These are phyloP conservation scores for Fusarium anguioides DNA, from an alignment of 2,329 filamentous ascomycete species.

Conservation along the genomic window DNA sequence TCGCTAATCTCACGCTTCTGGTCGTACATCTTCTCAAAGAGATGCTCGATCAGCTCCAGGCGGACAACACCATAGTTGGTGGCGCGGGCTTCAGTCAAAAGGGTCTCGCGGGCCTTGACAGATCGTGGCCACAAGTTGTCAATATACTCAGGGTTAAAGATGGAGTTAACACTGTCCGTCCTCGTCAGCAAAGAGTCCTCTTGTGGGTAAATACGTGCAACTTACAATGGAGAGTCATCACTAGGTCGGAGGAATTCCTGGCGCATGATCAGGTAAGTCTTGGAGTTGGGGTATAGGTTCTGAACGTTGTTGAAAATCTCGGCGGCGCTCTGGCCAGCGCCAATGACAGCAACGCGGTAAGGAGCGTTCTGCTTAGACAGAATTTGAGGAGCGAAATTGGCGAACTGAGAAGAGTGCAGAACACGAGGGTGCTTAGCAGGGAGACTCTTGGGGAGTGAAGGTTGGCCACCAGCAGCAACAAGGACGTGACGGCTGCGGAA, in stretches of 20 bases:
- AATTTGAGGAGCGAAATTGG: conserved; percentile 69
- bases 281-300: conserved; percentile 81
- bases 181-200: conserved; percentile 41
- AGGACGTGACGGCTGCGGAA: conserved; percentile 74
- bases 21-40: conserved; percentile 89
- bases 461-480: conserved; percentile 68
- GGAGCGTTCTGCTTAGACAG: conserved; percentile 65
- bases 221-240: conserved; percentile 95
- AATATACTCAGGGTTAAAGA: conserved; percentile 91
- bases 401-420: conserved; percentile 90
- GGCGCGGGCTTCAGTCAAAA: conserved; percentile 76
- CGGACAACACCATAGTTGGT: conserved; percentile 97
- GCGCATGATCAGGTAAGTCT: conserved; percentile 82
- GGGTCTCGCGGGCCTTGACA: conserved; percentile 67
- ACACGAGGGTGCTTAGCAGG: conserved; percentile 77
- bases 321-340: conserved; percentile 90
- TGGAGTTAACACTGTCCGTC: conserved; percentile 83
- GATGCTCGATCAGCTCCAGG: conserved; percentile 86
- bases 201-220: conserved; percentile 31
- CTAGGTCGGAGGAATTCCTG: conserved; percentile 86
- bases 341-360: conserved; percentile 85
- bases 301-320: conserved; percentile 96
- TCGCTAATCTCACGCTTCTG: conserved; percentile 77
- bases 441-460: conserved; percentile 76
- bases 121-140: conserved; percentile 79